Conservation (phyloP, 2,329 filamentous ascomycete genomes). For the Didymella lethalis region DNA sequence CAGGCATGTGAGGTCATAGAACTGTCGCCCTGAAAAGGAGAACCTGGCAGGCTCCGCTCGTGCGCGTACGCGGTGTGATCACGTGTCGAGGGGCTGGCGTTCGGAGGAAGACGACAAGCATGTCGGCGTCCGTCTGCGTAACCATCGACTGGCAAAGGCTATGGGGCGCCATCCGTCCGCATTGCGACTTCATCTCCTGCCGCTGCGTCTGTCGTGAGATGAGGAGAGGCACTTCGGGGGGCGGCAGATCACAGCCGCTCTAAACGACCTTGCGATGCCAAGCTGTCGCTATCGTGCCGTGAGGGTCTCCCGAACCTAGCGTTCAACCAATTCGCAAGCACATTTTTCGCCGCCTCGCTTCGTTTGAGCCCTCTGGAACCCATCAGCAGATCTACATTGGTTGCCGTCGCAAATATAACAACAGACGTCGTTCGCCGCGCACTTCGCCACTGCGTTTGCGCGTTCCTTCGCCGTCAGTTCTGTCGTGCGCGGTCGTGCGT, state of each 20-base stretch:
- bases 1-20: constrained; percentile 19
- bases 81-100: constrained; percentile 12
- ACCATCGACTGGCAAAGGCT: background rate
- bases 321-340: constrained; percentile 16
- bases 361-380: constrained; percentile 10
- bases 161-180: constrained; percentile 23
- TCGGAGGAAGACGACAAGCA: constrained; percentile 10
- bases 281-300: constrained; percentile 30
- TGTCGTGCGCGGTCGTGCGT: constrained; percentile 42
- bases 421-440: constrained; percentile 14
- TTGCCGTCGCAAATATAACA: constrained; percentile 19
- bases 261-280: constrained; percentile 32
- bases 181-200: constrained; percentile 28
- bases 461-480: constrained; percentile 28
- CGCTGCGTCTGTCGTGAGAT: constrained; percentile 38
- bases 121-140: constrained; percentile 9
- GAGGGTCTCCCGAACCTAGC: constrained; percentile 30
- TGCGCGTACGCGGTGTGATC: constrained; percentile 10
- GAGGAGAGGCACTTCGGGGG: constrained; percentile 35
- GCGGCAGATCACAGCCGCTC: constrained; percentile 39
- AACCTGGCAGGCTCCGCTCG: constrained; percentile 18
- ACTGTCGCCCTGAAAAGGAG: constrained; percentile 15
- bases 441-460: constrained; percentile 31
- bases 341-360: constrained; percentile 29
- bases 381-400: constrained; percentile 13